Evolutionary conservation across 805 yeast species (phyloP).

Genomic region (Lipomyces lipofer): DNA sequence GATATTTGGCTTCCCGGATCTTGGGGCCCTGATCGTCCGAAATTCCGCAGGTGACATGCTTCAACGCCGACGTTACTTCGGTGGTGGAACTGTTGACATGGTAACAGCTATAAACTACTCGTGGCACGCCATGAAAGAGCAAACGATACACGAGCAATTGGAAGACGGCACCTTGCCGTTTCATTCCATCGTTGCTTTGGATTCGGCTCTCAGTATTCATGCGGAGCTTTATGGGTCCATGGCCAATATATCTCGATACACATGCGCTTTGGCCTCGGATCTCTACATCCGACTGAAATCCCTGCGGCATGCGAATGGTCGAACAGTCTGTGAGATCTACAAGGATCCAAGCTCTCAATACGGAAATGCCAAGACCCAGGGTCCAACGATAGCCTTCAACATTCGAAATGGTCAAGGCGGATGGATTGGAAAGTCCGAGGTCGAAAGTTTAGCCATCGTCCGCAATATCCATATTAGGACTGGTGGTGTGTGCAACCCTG

Average conservation of each 20-base stretch:
- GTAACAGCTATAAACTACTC: background rate
- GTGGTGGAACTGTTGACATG: constrained; percentile 1
- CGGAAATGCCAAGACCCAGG: background rate
- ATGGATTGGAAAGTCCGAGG: constrained; percentile 1
- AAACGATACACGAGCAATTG: background rate
- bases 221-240: background rate
- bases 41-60: background rate
- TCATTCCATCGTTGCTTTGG: background rate
- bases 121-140: background rate
- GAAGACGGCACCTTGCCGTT: constrained; percentile 2
- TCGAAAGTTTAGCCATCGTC: background rate
- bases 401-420: background rate
- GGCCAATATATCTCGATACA: background rate
- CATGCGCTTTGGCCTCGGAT: background rate
- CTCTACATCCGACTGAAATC: background rate
- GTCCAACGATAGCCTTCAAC: background rate
- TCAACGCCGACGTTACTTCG: constrained; percentile 1
- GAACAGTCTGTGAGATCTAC: background rate
- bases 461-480: background rate
- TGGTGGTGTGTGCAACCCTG: background rate
- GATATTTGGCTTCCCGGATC: constrained; percentile 1
- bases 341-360: constrained; percentile 1
- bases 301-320: background rate
- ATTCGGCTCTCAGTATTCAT: background rate
- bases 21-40: constrained; percentile 1